Evolutionary conservation across 805 yeast genomes (phyloP), one percentile per base, ranked within the genome.

Genomic region (Saccharomycopsis babjevae): DNA sequence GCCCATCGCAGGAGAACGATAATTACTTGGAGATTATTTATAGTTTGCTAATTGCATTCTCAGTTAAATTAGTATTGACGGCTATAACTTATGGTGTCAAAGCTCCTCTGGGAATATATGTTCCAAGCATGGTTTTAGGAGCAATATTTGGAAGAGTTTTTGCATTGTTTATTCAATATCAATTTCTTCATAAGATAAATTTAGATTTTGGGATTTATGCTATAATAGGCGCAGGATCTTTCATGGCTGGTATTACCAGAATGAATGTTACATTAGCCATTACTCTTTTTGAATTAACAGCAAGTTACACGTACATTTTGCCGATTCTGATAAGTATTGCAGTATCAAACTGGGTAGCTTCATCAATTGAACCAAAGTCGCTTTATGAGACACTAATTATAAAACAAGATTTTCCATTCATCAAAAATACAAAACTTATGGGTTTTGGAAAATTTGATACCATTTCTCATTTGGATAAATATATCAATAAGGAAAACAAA

Each of bases 51-150:
- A 67, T 67, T 63, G 85, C 84, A 2, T 71, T 82, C 42, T 62
- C 74, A 2, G 69, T 79, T 55, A 82, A 82, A 63, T 63, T 77
- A 0, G 60, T 75, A 2, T 69, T 82, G 36, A 83, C 86, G 5
- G 73, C 78, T 28, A 69, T 82, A 15, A 81, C 86, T 0, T 81
- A 81, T 69, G 87, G 87, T 1, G 68, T 82, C 57, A 83, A 81
- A 65, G 71, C 83, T 1, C 87, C 87, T 1, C 77, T 82, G 54
- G 87, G 87, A 5, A 78, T 83, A 15, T 83, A 83, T 63, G 83
- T 83, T 1, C 88, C 88, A 5, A 78, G 84, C 0, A 83, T 83
- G 87, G 83, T 81, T 1, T 74, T 79, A 25, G 88, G 88, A 0
- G 85, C 86, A 1, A 69, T 83, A 34, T 82, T 80, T 70, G 86